Evolutionary conservation across 2,329 filamentous ascomycete species (phyloP), one percentile per base, ranked within the genome.

Genomic region (Colletotrichum limetticola): DNA sequence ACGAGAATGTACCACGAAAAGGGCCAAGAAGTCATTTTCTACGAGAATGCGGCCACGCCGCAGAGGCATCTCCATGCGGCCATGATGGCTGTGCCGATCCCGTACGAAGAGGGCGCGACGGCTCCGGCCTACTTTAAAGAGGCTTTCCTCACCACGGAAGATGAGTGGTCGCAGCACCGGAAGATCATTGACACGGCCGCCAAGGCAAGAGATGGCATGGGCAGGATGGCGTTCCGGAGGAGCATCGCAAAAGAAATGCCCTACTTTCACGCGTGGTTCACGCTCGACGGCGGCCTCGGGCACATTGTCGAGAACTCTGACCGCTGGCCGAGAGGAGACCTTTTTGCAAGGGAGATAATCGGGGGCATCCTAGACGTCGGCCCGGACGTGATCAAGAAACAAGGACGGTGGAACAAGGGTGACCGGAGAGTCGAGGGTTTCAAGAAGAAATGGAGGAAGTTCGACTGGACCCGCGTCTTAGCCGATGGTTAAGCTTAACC

Each of bases 231-330:
- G 1, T 99, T 99, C 81, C 89, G 96, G 1, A 89, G 91, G 69
- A 93, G 90, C 24, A 86, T 99, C 74, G 94, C 94, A 14, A 98
- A 97, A 84, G 96, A 99, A 85, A 96, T 97, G 94, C 96, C 97
- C 0, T 99, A 99, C 82, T 99, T 99, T 79, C 97, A 99, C 81
- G 96, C 92, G 24, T 99, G 96, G 95, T 98, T 98, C 80, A 90
- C 91, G 65, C 85, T 99, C 1, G 95, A 99, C 79, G 97, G 97
- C 2, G 97, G 97, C 0, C 83, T 99, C 76, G 97, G 95, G 0
- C 97, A 99, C 81, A 87, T 99, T 9, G 94, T 99, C 0, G 97
- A 99, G 83, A 94, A 99, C 77, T 86, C 91, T 32, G 89, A 91
- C 61, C 87, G 91, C 63, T 99, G 97, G 97, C 97, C 97, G 0